Percentiles rank a stretch among this genome's conserved stretches.
Conservation (phyloP, 768 basidiomycete genomes). For the Daedalea quercina region DNA sequence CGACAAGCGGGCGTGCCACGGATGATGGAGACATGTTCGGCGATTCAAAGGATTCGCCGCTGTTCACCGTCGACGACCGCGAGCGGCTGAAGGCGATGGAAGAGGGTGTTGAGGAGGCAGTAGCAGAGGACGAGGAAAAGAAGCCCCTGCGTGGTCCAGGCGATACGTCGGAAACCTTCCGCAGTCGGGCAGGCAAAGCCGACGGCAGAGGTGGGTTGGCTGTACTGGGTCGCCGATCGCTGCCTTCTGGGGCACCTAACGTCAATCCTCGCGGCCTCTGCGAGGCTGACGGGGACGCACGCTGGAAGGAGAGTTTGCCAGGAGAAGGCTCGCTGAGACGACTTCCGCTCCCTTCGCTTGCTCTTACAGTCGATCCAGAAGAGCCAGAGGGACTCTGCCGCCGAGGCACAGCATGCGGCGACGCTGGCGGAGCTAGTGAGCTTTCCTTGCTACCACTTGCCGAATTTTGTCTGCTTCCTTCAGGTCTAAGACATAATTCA, state of each 20-base stretch:
- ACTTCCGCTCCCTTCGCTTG: constrained; percentile 5
- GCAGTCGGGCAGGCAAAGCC: constrained; percentile 11
- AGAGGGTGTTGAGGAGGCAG: neutral
- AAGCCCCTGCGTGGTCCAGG: constrained; percentile 7
- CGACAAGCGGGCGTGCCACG: constrained; percentile 15
- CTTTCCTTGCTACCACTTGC: neutral
- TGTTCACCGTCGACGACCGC: constrained; percentile 8
- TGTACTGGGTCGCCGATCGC: constrained; percentile 4
- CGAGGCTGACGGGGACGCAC: neutral
- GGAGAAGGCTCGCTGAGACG: constrained; percentile 7
- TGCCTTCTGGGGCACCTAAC: constrained; percentile 6
- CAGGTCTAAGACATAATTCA: neutral
- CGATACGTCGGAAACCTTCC: constrained; percentile 16
- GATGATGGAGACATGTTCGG: constrained; percentile 1
- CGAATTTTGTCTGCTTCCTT: neutral
- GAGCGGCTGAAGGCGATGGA: constrained; percentile 11
- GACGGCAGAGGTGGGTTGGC: constrained; percentile 1
- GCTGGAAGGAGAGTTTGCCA: neutral
- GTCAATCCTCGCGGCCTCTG: constrained; percentile 19
- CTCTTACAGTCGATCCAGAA: constrained; percentile 13
- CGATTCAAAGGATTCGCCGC: constrained; percentile 9
- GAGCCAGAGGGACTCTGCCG: constrained; percentile 13
- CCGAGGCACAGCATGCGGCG: neutral
- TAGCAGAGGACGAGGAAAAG: constrained; percentile 7
- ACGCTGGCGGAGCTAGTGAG: neutral